Evolutionary conservation across 2,329 filamentous ascomycete species (phyloP).

Genomic region (Amphichorda felina): DNA sequence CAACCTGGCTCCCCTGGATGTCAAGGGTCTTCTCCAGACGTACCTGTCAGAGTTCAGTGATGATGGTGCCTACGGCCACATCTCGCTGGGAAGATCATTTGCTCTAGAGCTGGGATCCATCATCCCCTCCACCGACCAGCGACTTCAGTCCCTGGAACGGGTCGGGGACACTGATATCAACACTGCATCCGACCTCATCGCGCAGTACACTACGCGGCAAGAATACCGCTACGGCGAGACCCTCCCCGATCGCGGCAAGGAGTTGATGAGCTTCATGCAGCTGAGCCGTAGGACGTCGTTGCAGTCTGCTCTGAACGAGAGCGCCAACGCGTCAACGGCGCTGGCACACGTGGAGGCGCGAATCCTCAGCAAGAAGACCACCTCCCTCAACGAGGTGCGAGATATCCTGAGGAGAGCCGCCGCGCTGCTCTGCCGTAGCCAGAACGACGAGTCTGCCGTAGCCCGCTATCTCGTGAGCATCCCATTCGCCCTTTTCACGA

Average conservation of each 20-base stretch:
- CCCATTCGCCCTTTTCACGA: constrained; percentile 86
- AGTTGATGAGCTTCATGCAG: constrained; percentile 51
- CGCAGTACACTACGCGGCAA: constrained; percentile 93
- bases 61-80: constrained; percentile 79
- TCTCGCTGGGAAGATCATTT: constrained; percentile 87
- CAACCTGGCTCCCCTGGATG: constrained; percentile 77
- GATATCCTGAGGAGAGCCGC: constrained; percentile 78
- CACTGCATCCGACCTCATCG: constrained; percentile 88
- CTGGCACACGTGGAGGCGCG: constrained; percentile 63
- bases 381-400: constrained; percentile 63
- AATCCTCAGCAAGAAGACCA: constrained; percentile 54
- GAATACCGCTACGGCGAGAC: constrained; percentile 85
- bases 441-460: constrained; percentile 64
- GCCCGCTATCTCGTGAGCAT: constrained; percentile 83
- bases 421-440: constrained; percentile 69
- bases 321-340: constrained; percentile 48
- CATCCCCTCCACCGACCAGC: constrained; percentile 77
- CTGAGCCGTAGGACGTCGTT: constrained; percentile 36
- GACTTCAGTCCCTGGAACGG: constrained; percentile 69
- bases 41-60: constrained; percentile 94
- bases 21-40: constrained; percentile 91
- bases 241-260: constrained; percentile 54
- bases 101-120: constrained; percentile 83
- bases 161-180: constrained; percentile 69
- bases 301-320: constrained; percentile 38